Base-by-base conservation (phyloP, 2,329 filamentous ascomycete species). In the Leptographium galeiforme region DNA sequence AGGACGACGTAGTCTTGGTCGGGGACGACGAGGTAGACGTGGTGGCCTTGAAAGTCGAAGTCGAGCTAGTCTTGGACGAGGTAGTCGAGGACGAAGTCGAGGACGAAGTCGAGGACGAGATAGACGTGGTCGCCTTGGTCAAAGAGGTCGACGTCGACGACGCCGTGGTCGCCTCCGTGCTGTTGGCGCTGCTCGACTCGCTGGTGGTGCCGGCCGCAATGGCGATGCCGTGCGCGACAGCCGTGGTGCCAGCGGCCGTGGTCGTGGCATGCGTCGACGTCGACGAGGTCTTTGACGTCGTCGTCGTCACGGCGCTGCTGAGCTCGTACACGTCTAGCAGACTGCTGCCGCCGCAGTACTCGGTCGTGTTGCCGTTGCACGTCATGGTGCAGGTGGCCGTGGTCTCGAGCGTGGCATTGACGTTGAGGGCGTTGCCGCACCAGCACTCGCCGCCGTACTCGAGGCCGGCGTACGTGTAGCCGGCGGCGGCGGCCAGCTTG, bases 391-490 rank as follows among this genome's bases (percentile, higher is more conserved):
- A 68, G n/a, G 62, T 59, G 1, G 55, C 54, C 13, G 52, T 45
- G 16, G 60, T 45, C 7, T 58, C 57, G 30, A 57, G 51, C 12
- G 58, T 56, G 18, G 61, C 53, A 5, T 55, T 56, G 25, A 57
- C 47, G 2, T 47, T 56, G 30, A 67, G 45, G 5, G 52, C 25
- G 33, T 62, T 58, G 45, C 4, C 55, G 13, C 43, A 45, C 55
- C 55, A 56, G 32, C 55, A 56, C 61, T 78, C 74, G 33, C 72
- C 66, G 11, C 73, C 72, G 56, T 73, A 78, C 58, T 78, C 74
- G 7, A 74, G 72, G 3, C 70, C 75, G 65, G 70, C 77, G 58
- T 72, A 76, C 47, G 66, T 63, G 60, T 69, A 77, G 1, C 64
- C 66, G 2, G 66, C 56, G 13, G 50, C 45, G 2, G 50, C 40